Evolutionary conservation across 495 filamentous ascomycete genomes (phyloP), one percentile per base, ranked within the genome.

Genomic region (Clohesyomyces aquaticus): DNA sequence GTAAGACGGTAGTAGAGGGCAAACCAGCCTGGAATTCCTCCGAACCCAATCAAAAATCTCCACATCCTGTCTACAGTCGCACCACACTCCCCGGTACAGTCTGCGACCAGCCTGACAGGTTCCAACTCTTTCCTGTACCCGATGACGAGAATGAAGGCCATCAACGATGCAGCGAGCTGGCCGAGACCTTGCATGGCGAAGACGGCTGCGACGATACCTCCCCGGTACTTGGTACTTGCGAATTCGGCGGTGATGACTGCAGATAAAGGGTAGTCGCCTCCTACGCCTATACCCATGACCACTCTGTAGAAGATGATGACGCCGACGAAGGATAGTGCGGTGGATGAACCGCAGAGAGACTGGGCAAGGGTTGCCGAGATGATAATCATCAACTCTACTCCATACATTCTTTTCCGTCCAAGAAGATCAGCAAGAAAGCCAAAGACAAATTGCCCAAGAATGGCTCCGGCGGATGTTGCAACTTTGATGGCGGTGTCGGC

Each of bases 231-330:
- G 42, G 89, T 93, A 4, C 87, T 91, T n/a, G 89, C 89, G 71
- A 91, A 88, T 78, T 92, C 88, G 4, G 89, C 88, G 2, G 88
- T 91, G 65, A 94, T 96, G 69, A 94, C 87, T 10, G 88, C 87
- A n/a, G 86, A 89, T 10, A 96, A 79, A 0, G 91, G 91, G 70
- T 93, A 94, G 73, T 95, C 91, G 61, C 90, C 90, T 63, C 90
- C 91, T 41, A 93, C 91, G 35, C 91, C 72, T 25, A 76, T 63
- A 8, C 71, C 71, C 86, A 93, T 91, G 8, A 95, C 71, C 0
- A 95, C 83, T 73, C 91, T 85, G 90, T 91, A 96, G 80, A 95
- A 96, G 73, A 93, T 84, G 52, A 95, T 79, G 56, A 92, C 65
- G 55, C 91, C 91, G 47, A 87, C 79, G 55, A 95, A 85, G 35